Evolutionary conservation across 2,329 filamentous ascomycete genomes (phyloP).

Genomic region (Penicillium rolfsii): DNA sequence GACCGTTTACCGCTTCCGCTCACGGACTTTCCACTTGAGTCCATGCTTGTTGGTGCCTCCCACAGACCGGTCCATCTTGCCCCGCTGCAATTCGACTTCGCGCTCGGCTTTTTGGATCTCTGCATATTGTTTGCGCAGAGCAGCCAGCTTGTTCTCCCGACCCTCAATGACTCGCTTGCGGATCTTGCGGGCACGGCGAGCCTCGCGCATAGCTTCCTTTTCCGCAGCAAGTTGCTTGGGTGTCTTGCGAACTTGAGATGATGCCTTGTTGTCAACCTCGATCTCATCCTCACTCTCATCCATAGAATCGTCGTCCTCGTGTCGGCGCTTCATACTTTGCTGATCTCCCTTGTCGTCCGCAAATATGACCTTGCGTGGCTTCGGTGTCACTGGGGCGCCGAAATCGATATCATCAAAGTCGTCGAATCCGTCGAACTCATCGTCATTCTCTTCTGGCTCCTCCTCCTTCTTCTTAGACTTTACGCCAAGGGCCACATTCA

Average conservation of each 20-base stretch:
- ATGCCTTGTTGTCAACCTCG: neutral
- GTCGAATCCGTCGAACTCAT: constrained; percentile 28
- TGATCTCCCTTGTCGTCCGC: constrained; percentile 44
- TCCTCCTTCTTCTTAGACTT: constrained; percentile 26
- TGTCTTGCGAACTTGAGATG: constrained; percentile 39
- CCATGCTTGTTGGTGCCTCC: constrained; percentile 67
- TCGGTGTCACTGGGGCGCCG: constrained; percentile 27
- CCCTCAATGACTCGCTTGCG: constrained; percentile 55
- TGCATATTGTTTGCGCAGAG: constrained; percentile 57
- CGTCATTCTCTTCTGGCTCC: constrained; percentile 12
- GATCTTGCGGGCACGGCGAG: constrained; percentile 48
- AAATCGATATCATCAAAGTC: constrained; percentile 30
- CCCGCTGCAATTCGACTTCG: constrained; percentile 62
- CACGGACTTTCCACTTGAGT: constrained; percentile 65
- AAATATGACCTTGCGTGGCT: constrained; percentile 44
- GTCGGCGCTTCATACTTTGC: constrained; percentile 32
- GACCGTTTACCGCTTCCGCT: constrained; percentile 58
- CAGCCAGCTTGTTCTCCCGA: constrained; percentile 54
- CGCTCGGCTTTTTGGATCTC: constrained; percentile 60
- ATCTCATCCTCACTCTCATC: constrained; percentile 32
- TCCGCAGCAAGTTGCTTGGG: constrained; percentile 51
- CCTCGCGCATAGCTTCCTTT: constrained; percentile 42
- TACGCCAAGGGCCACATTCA: constrained; percentile 37
- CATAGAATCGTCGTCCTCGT: constrained; percentile 27
- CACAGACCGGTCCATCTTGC: constrained; percentile 62